phyloP scores from a whole-genome alignment of 2,329 filamentous ascomycete species.

The Venturia asperata region DNA sequence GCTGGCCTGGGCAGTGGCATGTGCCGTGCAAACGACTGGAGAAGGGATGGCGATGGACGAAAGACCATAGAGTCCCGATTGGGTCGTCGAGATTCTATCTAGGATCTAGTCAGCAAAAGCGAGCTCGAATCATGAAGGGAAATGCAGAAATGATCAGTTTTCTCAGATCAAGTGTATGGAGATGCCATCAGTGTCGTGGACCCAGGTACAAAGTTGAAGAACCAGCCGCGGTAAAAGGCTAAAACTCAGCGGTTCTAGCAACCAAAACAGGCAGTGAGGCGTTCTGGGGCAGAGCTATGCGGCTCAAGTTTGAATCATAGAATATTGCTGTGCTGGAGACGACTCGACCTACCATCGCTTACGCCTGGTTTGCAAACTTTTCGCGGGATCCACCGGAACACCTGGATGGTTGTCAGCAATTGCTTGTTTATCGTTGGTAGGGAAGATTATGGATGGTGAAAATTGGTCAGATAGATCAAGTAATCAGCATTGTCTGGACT shows the following conservation, averaged over 20 bases:
- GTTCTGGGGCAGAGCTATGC: constrained; percentile 11
- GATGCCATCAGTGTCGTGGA: constrained; percentile 8
- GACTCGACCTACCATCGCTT: not conserved
- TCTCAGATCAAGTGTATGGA: constrained; percentile 5
- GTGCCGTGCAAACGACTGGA: not conserved
- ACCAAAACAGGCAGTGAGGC: not conserved
- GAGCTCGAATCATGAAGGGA: not conserved
- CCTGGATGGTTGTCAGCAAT: not conserved
- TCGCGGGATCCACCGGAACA: not conserved
- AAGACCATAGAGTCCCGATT: not conserved
- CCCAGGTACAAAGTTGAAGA: not conserved
- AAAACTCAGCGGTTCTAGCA: not conserved
- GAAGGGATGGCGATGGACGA: not conserved
- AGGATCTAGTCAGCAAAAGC: not conserved
- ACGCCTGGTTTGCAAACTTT: not conserved
- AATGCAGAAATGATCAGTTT: not conserved
- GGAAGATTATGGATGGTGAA: not conserved
- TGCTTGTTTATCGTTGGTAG: not conserved
- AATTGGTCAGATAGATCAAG: constrained; percentile 1
- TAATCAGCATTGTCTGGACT: not conserved
- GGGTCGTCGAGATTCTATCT: not conserved
- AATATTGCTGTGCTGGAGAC: not conserved
- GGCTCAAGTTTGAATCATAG: not conserved
- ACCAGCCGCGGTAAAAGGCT: not conserved
- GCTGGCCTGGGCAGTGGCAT: not conserved